Evolutionary conservation across 1,139 yeast species (phyloP).

Genomic region (Scheffersomyces titani): DNA sequence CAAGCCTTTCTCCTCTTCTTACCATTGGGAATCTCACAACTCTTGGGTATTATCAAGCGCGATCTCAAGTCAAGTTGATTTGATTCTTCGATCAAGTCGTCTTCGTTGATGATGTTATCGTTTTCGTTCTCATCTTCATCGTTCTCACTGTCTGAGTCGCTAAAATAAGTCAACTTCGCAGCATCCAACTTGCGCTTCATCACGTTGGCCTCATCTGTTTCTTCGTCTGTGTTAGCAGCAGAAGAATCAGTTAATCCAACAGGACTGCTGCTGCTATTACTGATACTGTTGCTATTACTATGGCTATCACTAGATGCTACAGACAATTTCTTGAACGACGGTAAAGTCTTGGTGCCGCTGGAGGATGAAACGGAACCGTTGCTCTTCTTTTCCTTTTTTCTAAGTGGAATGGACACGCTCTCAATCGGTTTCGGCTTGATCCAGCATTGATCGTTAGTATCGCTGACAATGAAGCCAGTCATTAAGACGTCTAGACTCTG

Average conservation of each 20-base stretch:
- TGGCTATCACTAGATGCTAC: conserved; percentile 3
- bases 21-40: conserved; percentile 55
- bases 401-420: conserved; percentile 27
- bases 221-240: conserved; percentile 36
- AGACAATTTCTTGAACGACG: conserved; percentile 13
- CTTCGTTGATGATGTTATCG: conserved; percentile 44
- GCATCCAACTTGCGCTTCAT: conserved; percentile 47
- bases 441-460: conserved; percentile 34
- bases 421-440: conserved; percentile 41
- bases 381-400: conserved; percentile 26
- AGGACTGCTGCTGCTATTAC: conserved; percentile 6
- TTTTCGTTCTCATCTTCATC: conserved; percentile 51
- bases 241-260: conserved; percentile 48
- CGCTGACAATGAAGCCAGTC: conserved; percentile 59
- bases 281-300: neutral
- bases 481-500: conserved; percentile 59
- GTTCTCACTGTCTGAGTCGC: conserved; percentile 44
- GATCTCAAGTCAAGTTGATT: conserved; percentile 20
- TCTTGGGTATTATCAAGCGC: conserved; percentile 45
- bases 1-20: conserved; percentile 82
- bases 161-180: conserved; percentile 53
- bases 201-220: conserved; percentile 36
- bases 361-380: neutral
- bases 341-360: conserved; percentile 9
- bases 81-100: conserved; percentile 35